phyloP scores from a whole-genome alignment of 148 eudicot genomes.

The Rhododendron henanense region DNA sequence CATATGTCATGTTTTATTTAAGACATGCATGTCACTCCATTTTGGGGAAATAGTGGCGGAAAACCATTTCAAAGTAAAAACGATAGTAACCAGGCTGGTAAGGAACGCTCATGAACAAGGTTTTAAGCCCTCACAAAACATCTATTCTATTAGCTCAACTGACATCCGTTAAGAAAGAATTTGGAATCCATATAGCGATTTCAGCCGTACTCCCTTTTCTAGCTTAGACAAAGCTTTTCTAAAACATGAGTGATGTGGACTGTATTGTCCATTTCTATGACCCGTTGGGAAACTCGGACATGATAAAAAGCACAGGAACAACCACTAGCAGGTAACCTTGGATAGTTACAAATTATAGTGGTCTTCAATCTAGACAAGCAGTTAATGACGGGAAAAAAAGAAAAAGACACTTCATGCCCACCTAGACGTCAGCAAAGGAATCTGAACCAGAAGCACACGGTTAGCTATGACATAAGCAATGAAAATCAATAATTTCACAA shows the following conservation, averaged over 20 bases:
- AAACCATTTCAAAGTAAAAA: not conserved
- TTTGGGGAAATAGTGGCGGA: not conserved
- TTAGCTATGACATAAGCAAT: not conserved
- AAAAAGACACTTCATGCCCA: not conserved
- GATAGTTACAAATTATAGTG: not conserved
- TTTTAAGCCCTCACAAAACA: not conserved
- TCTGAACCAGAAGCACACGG: not conserved
- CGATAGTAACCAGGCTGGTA: not conserved
- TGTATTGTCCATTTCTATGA: not conserved
- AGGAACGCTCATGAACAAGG: not conserved
- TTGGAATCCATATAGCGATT: not conserved
- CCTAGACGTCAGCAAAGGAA: not conserved
- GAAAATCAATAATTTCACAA: not conserved
- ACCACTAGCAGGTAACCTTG: not conserved
- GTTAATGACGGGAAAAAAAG: not conserved
- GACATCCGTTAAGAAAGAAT: not conserved
- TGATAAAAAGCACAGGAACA: not conserved
- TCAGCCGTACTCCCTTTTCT: not conserved
- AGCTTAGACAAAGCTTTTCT: not conserved
- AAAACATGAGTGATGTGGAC: not conserved
- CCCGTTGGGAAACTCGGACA: not conserved
- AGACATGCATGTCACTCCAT: not conserved
- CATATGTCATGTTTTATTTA: not conserved
- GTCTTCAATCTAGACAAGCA: not conserved
- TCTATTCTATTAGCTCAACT: not conserved